Base-by-base conservation (phyloP, 176 grass and related monocot species). In the Raddia guianensis region DNA sequence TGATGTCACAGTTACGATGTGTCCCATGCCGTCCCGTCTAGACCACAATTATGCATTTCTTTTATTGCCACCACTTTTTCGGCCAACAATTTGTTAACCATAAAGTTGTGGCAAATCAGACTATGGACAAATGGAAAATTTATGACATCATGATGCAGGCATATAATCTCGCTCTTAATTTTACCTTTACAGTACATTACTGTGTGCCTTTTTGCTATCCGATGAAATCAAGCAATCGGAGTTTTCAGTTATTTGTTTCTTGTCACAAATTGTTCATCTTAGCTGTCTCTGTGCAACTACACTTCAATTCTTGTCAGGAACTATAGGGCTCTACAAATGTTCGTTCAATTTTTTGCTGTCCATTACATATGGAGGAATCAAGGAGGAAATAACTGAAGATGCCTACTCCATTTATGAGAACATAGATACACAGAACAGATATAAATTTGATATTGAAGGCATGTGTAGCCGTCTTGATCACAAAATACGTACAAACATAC, bases 281-380 rank as follows among this genome's bases (percentile, higher is more conserved):
- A 47, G n/a, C 55, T 60, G 12, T 61, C 11, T 43, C n/a, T 12
- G 58, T 56, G 35, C 20, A 45, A 60, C 20, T 60, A 16, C 20
- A 27, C 74, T 16, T 63, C 19, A 63, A 35, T 63, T 48, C 2
- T 69, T 48, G 43, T 8, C 18, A 19, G 3, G 66, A 46, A 68
- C 66, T 12, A 68, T 19, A 46, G 15, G 66, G 16, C 42, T 68
- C 2, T 18, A 12, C 18, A 68, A 69, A 48, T 47, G 42, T 12
- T 47, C 58, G 34, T 77, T 63, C 15, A 77, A 49, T 77, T 77
- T 63, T 40, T 40, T 40, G 12, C 13, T 4, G 20, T 77, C 57
- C 43, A 34, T 63, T 15, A 3, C 44, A 76, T 4, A 5, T 9
- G n/a, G 19, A 49, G 19, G 57, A 76, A 76, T 15, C 8, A 53